A percentile compares a stretch with the other conserved stretches of the same genome.
Evolutionary conservation across 2,329 filamentous ascomycete genomes (phyloP).

Genomic region (Cladosporium phlei): DNA sequence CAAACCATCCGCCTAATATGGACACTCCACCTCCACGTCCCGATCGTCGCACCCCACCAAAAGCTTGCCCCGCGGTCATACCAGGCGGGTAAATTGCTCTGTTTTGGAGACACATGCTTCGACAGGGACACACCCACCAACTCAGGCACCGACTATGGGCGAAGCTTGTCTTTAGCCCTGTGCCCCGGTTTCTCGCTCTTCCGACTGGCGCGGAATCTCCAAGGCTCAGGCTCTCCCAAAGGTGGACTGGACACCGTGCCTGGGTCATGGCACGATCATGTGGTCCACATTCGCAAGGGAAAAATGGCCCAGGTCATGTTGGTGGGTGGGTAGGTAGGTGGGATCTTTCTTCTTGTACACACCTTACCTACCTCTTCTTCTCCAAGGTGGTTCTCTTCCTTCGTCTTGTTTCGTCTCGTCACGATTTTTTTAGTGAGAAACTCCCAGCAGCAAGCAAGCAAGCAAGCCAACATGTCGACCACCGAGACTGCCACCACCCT

Average conservation of each 20-base stretch:
- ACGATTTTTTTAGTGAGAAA: neutral
- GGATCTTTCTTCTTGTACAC: neutral
- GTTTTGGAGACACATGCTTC: no score
- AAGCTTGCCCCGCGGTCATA: constrained; percentile 1
- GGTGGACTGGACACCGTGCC: neutral
- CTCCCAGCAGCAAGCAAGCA: neutral
- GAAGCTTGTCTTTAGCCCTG: constrained; percentile 9
- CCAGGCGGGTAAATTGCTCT: neutral
- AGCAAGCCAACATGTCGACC: constrained; percentile 4
- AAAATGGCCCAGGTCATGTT: no score
- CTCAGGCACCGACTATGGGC: no score
- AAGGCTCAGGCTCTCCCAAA: neutral
- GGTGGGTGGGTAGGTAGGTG: no score
- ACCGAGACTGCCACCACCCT: constrained; percentile 24
- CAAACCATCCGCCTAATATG: no score
- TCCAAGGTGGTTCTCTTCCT: neutral
- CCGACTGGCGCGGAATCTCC: constrained; percentile 7
- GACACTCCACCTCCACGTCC: constrained; percentile 6
- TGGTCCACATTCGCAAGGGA: no score
- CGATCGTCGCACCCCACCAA: neutral
- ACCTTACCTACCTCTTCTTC: neutral
- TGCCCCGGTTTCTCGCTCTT: neutral
- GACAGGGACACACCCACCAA: no score
- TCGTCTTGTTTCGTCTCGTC: neutral
- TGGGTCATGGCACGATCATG: neutral